These are phyloP conservation scores for Rhodosorus marinus DNA, from an alignment of 23 red algal genomes.

Conservation along the genomic window DNA sequence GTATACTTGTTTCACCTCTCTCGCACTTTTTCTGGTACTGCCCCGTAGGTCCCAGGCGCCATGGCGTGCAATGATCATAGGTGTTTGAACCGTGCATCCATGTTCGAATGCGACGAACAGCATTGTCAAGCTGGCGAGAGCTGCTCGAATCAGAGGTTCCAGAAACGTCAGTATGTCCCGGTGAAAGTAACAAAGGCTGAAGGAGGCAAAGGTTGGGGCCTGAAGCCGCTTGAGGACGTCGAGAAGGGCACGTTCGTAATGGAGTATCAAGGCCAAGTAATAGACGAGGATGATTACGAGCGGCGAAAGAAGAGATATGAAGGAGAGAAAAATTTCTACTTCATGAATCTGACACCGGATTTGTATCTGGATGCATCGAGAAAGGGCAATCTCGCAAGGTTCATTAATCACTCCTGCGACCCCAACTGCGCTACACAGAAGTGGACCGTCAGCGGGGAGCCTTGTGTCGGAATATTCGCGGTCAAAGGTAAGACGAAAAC, in stretches of 20 bases:
- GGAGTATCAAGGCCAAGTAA: slow-evolving; percentile 89
- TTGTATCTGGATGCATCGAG: slow-evolving; percentile 71
- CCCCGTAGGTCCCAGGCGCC: not conserved
- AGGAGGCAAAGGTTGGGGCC: slow-evolving; percentile 35
- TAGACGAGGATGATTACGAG: slow-evolving; percentile 32
- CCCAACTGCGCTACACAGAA: slow-evolving; percentile 81
- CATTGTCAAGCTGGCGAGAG: slow-evolving; percentile 34
- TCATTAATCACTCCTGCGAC: slow-evolving; percentile 86
- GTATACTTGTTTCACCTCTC: too few species aligned
- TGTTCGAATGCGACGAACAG: slow-evolving; percentile 51
- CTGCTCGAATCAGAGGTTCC: slow-evolving; percentile 76
- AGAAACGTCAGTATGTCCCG: slow-evolving; percentile 34
- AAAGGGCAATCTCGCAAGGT: slow-evolving; percentile 47
- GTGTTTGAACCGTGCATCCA: slow-evolving; percentile 53
- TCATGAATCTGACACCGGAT: slow-evolving; percentile 69
- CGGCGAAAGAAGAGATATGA: slow-evolving; percentile 37
- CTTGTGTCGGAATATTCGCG: slow-evolving; percentile 77
- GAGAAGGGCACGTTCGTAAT: slow-evolving; percentile 46
- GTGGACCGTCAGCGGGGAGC: slow-evolving; percentile 76
- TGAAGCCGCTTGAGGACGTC: slow-evolving; percentile 30
- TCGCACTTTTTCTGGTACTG: not conserved
- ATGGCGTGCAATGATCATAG: slow-evolving; percentile 35
- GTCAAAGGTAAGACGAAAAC: too few species aligned
- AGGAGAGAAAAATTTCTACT: slow-evolving; percentile 79
- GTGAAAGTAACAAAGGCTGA: slow-evolving; percentile 12